These are phyloP conservation scores for Phytophthora syringae DNA, from an alignment of 352 stramenopile genomes.

Conservation along the genomic window DNA sequence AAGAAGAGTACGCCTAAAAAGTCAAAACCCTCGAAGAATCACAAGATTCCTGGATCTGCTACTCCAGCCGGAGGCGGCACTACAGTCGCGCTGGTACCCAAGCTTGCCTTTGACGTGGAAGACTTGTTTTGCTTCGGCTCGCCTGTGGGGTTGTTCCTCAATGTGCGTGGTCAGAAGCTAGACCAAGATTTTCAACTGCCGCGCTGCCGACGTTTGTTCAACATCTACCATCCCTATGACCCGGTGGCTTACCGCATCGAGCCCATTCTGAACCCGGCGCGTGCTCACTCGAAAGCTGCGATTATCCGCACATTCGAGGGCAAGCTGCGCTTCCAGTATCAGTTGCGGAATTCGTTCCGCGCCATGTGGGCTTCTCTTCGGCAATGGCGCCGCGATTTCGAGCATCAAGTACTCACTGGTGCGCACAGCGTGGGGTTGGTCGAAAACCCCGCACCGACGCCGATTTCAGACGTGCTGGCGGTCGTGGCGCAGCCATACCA, in stretches of 20 bases:
- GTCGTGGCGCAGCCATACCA: constrained; percentile 34
- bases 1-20: constrained; percentile 37
- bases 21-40: constrained; percentile 15
- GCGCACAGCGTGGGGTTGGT: constrained; percentile 80
- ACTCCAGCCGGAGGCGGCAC: constrained; percentile 8
- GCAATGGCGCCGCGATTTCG: constrained; percentile 79
- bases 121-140: constrained; percentile 92
- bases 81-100: constrained; percentile 46
- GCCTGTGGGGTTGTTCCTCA: constrained; percentile 92
- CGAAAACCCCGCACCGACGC: constrained; percentile 47
- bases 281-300: constrained; percentile 79
- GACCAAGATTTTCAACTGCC: constrained; percentile 74
- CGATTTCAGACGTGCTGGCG: constrained; percentile 40
- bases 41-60: constrained; percentile 22
- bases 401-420: constrained; percentile 70
- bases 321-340: constrained; percentile 86
- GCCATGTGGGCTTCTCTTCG: constrained; percentile 80
- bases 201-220: constrained; percentile 90
- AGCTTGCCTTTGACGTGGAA: constrained; percentile 81
- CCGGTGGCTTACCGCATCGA: constrained; percentile 96
- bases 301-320: constrained; percentile 89
- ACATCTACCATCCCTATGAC: constrained; percentile 96
- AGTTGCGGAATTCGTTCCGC: constrained; percentile 84
- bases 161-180: constrained; percentile 88
- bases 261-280: constrained; percentile 87